Conservation (phyloP, 257 asterid species). For the Lavandula angustifolia region DNA sequence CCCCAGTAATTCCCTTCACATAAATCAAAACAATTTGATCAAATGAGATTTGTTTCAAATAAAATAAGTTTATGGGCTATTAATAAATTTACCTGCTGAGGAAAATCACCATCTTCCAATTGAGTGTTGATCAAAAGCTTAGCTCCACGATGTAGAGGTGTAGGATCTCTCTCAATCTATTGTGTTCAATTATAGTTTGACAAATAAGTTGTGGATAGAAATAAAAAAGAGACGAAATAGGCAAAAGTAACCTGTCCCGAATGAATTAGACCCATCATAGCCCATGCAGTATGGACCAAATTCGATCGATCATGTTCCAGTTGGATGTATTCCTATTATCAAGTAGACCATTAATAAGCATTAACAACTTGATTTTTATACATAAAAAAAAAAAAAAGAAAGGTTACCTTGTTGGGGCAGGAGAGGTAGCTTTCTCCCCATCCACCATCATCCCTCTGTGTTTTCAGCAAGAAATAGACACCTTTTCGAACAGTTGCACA, state of each 20-base stretch:
- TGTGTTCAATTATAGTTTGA: too few species aligned
- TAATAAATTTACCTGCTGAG: slow-evolving; percentile 58
- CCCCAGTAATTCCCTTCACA: slow-evolving; percentile 74
- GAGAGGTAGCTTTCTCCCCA: slow-evolving; percentile 93
- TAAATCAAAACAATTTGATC: not conserved
- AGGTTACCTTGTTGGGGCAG: slow-evolving; percentile 65
- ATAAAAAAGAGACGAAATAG: not conserved
- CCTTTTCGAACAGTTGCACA: slow-evolving; percentile 54
- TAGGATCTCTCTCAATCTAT: slow-evolving; percentile 46
- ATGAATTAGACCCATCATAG: slow-evolving; percentile 71
- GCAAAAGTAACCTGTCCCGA: slow-evolving; percentile 64
- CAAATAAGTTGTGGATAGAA: too few species aligned
- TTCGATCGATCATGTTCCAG: slow-evolving; percentile 61
- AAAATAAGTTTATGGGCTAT: not conserved
- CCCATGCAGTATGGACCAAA: slow-evolving; percentile 87
- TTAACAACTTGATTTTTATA: not conserved
- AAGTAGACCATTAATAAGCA: not conserved
- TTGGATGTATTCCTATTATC: slow-evolving; percentile 54
- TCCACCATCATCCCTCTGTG: slow-evolving; percentile 74
- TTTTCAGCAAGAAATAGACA: slow-evolving; percentile 53
- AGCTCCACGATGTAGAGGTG: slow-evolving; percentile 72
- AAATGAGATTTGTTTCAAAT: not conserved
- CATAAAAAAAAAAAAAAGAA: not conserved
- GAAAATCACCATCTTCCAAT: slow-evolving; percentile 72
- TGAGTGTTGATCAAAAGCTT: slow-evolving; percentile 76